Conservation (phyloP, 2,329 filamentous ascomycete genomes). For the Tolypocladium ophioglossoides region DNA sequence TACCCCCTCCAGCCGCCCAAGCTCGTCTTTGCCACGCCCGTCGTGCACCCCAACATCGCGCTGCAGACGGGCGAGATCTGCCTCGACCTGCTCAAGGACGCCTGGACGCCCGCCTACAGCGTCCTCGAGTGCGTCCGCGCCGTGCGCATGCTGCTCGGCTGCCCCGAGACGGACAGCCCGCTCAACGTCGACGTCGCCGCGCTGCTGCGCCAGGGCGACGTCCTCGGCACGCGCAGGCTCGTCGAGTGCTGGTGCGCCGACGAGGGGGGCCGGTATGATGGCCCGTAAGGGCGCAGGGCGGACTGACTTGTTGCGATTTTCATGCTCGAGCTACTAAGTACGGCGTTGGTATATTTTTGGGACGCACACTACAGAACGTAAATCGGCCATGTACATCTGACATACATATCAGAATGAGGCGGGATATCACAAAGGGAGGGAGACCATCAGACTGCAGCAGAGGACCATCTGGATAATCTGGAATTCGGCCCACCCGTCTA, state of each 20-base stretch:
- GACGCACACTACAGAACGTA: background rate
- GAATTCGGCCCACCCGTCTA: background rate
- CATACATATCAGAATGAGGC: background rate
- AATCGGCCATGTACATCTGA: background rate
- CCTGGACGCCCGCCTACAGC: constrained; percentile 81
- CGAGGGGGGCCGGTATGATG: constrained; percentile 24
- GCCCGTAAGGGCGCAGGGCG: constrained; percentile 16
- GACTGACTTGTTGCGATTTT: background rate
- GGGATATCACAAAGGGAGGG: background rate
- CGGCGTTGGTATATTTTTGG: background rate
- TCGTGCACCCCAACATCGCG: constrained; percentile 73
- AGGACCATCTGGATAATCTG: background rate
- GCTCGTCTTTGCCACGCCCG: constrained; percentile 71
- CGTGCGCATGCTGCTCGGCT: constrained; percentile 53
- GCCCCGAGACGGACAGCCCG: constrained; percentile 62
- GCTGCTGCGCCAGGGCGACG: constrained; percentile 57
- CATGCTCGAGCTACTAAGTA: background rate
- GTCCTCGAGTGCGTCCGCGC: constrained; percentile 64
- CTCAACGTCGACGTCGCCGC: constrained; percentile 71
- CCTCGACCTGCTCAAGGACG: constrained; percentile 69
- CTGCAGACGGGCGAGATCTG: constrained; percentile 79
- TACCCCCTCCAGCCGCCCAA: constrained; percentile 74
- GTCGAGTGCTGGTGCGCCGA: constrained; percentile 58
- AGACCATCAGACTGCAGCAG: background rate
- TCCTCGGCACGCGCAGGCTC: constrained; percentile 55